Base-by-base conservation (phyloP, 441 rosid genomes). In the Rhodomyrtus psidioides region DNA sequence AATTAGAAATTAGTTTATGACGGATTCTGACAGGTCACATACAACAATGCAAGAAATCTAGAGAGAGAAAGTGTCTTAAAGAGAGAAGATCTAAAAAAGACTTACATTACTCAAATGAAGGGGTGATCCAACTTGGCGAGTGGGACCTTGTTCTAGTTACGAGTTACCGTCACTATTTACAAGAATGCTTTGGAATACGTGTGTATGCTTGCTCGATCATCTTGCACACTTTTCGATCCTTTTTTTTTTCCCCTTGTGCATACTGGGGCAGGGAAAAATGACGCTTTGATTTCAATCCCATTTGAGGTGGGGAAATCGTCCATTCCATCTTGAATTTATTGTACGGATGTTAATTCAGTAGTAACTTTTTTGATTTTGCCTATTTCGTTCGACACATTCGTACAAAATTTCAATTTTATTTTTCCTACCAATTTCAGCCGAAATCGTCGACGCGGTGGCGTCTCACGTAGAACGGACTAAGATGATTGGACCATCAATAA, bases 381-480 rank as follows among this genome's bases (percentile, higher is more conserved):
- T 0, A 5, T 65, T 19, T 34, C 9, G 2, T 30, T 3, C 0
- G 1, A 30, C 17, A 62, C 2, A 0, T 65, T 62, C 10, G 5
- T 65, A 0, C 0, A 0, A 3, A 34, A 34, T 34, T 34, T 1
- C 2, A 65, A 65, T 34, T 1, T 65, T 19, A 0, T 5, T 0
- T 0, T 65, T 21, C 19, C 0, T 0, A 1, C 9, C 6, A 28
- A 28, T 16, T 62, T 28, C 16, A 9, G 1, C 26, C 0, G 1
- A 65, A 65, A 65, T 65, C 8, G 0, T 65, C 12, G 7, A 34
- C 0, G 1, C 19, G 15, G 5, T 13, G 0, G 0, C 2, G 15
- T 65, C 24, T 0, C 26, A 10, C 0, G 1, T 65, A 34, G 0
- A 65, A 5, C 0, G 12, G 2, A 14, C 0, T 5, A 21, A 4